Evolutionary conservation across 108 stramenopile genomes (phyloP).

Genomic region (Nitzschia sp.): DNA sequence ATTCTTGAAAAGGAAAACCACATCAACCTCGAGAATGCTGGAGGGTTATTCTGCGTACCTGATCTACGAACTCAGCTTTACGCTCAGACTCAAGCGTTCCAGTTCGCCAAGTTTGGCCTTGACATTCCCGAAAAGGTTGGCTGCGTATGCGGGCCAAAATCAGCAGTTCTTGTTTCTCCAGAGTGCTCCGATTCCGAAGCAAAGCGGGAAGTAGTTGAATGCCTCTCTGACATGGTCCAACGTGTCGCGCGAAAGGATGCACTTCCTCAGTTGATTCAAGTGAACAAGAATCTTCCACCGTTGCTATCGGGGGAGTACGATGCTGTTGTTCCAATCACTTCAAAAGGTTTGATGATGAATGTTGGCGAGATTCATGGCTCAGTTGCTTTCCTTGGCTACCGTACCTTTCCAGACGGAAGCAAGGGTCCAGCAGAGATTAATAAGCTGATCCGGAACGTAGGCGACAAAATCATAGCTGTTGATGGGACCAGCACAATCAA

Average conservation of each 20-base stretch:
- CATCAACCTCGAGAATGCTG: constrained; percentile 61
- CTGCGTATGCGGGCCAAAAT: constrained; percentile 65
- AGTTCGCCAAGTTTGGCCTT: constrained; percentile 79
- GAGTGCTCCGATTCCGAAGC: constrained; percentile 1
- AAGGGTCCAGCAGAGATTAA: constrained; percentile 73
- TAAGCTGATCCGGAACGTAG: constrained; percentile 60
- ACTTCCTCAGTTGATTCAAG: constrained; percentile 13
- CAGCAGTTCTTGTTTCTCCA: constrained; percentile 8
- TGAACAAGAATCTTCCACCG: constrained; percentile 52
- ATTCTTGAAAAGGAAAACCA: constrained; percentile 52
- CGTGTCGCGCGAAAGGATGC: constrained; percentile 25
- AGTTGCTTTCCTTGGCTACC: constrained; percentile 82
- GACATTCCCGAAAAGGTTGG: constrained; percentile 56
- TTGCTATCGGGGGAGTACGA: constrained; percentile 81
- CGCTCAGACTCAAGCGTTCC: constrained; percentile 76
- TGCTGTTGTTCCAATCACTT: constrained; percentile 77
- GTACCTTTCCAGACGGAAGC: constrained; percentile 56
- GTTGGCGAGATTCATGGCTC: constrained; percentile 79
- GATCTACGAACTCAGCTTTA: constrained; percentile 67
- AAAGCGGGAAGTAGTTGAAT: constrained; percentile 35
- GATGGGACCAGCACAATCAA: constrained; percentile 76
- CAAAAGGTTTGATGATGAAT: constrained; percentile 83
- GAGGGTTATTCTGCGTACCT: constrained; percentile 43
- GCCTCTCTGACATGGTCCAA: constrained; percentile 36
- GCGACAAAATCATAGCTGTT: constrained; percentile 85